A percentile compares a stretch with the other conserved stretches of the same genome.
Conservation (phyloP, 495 filamentous ascomycete genomes). For the Achaetomiella virescens region DNA sequence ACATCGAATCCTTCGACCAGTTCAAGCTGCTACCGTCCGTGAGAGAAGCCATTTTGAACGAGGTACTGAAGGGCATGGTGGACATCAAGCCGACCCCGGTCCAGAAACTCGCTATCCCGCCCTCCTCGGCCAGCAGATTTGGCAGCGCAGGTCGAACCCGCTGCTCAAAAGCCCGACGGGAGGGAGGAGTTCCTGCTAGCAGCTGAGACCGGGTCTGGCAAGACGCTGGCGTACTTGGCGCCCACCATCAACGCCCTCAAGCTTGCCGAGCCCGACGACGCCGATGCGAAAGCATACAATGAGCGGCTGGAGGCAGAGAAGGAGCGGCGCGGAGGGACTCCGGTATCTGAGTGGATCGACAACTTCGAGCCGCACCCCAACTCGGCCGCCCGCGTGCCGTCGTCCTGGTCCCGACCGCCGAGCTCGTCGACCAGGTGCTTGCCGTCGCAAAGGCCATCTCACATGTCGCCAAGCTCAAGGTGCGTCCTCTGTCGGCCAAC, state of each 20-base stretch:
- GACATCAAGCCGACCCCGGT: constrained; percentile 78
- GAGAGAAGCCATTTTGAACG: constrained; percentile 61
- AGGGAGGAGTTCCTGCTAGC: constrained; percentile 78
- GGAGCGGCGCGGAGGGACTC: constrained; percentile 45
- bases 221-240: constrained; percentile 86
- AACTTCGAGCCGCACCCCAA: constrained; percentile 60
- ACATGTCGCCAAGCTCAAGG: constrained; percentile 77
- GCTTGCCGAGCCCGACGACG: constrained; percentile 60
- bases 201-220: constrained; percentile 94
- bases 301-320: constrained; percentile 41
- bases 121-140: constrained; percentile 46
- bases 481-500: constrained; percentile 69
- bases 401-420: constrained; percentile 87
- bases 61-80: constrained; percentile 64
- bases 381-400: constrained; percentile 72
- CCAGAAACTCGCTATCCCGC: constrained; percentile 78
- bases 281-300: constrained; percentile 46
- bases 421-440: constrained; percentile 86
- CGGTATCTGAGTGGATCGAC: constrained; percentile 36
- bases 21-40: constrained; percentile 68
- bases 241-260: constrained; percentile 81
- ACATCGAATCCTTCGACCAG: constrained; percentile 69
- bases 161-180: constrained; percentile 12
- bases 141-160: not conserved
- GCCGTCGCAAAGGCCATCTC: constrained; percentile 69